Conservation (phyloP, 129 eudicot species). For the Logfia minima region DNA sequence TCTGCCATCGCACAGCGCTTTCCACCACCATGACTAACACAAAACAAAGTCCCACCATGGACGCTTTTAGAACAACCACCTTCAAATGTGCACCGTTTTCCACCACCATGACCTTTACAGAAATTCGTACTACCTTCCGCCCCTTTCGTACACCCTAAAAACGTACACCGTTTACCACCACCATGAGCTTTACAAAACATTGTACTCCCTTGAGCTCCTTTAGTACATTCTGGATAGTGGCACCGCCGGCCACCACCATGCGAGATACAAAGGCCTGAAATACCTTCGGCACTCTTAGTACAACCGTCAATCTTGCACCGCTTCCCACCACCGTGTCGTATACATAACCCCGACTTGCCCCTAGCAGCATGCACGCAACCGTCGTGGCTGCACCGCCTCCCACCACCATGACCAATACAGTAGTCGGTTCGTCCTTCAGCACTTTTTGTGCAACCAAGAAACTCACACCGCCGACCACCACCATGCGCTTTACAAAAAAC, state of each 20-base stretch:
- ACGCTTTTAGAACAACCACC: slow-evolving; percentile 88
- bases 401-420: slow-evolving; percentile 92
- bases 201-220: slow-evolving; percentile 98
- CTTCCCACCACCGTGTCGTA: slow-evolving; percentile 92
- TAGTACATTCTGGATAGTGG: slow-evolving; percentile 51
- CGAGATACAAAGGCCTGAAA: slow-evolving; percentile 67
- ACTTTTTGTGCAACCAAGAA: slow-evolving; percentile 79
- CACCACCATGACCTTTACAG: slow-evolving; percentile 98
- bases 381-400: slow-evolving; percentile 64
- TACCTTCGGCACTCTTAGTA: slow-evolving; percentile 75
- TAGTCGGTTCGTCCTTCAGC: slow-evolving; percentile 84
- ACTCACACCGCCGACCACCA: slow-evolving; percentile 82
- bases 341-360: slow-evolving; percentile 84
- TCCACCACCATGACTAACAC: slow-evolving; percentile 91
- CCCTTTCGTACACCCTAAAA: slow-evolving; percentile 72
- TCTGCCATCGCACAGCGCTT: slow-evolving; percentile 69
- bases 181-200: slow-evolving; percentile 88
- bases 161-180: slow-evolving; percentile 83
- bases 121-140: slow-evolving; percentile 90
- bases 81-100: slow-evolving; percentile 73
- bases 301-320: slow-evolving; percentile 70
- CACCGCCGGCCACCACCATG: slow-evolving; percentile 93
- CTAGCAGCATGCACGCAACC: slow-evolving; percentile 85
- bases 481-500: slow-evolving; percentile 92
- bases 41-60: slow-evolving; percentile 78